A percentile compares a stretch with the other conserved stretches of the same genome.
Evolutionary conservation across 495 filamentous ascomycete genomes (phyloP).

Genomic region (Penicillium cataractarum): DNA sequence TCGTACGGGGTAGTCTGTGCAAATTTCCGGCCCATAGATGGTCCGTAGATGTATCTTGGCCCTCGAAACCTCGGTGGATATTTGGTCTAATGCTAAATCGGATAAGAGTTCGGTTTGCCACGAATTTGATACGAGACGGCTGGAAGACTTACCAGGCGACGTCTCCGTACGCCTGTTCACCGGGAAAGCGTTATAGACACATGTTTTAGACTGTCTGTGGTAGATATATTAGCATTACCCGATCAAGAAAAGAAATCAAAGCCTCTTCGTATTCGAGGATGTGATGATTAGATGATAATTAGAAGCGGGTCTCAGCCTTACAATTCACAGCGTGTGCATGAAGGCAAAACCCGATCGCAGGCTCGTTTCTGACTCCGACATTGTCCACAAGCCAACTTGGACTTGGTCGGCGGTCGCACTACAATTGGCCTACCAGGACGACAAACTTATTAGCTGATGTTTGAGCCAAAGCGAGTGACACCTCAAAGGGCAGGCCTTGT

Average conservation of each 20-base stretch:
- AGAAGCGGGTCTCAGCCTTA: neutral
- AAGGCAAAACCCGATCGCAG: neutral
- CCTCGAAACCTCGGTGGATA: neutral
- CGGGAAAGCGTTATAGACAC: neutral
- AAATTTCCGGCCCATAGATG: neutral
- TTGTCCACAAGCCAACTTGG: neutral
- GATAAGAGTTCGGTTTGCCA: neutral
- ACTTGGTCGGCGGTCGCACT: neutral
- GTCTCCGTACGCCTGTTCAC: neutral
- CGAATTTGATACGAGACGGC: neutral
- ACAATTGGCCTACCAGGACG: neutral
- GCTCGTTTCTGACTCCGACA: neutral
- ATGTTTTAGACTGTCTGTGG: neutral
- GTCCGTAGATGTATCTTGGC: neutral
- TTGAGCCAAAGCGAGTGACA: neutral
- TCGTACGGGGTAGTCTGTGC: neutral
- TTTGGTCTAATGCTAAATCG: neutral
- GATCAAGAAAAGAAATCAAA: neutral
- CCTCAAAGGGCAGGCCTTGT: neutral
- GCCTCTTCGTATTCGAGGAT: neutral
- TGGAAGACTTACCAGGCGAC: neutral
- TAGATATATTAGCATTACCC: neutral
- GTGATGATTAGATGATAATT: too few relatives aligned
- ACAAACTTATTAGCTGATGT: neutral
- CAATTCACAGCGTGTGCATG: neutral